A percentile compares a stretch with the other conserved stretches of the same genome.
Conservation (phyloP, 495 filamentous ascomycete species). For the Acidiella bohemica region DNA sequence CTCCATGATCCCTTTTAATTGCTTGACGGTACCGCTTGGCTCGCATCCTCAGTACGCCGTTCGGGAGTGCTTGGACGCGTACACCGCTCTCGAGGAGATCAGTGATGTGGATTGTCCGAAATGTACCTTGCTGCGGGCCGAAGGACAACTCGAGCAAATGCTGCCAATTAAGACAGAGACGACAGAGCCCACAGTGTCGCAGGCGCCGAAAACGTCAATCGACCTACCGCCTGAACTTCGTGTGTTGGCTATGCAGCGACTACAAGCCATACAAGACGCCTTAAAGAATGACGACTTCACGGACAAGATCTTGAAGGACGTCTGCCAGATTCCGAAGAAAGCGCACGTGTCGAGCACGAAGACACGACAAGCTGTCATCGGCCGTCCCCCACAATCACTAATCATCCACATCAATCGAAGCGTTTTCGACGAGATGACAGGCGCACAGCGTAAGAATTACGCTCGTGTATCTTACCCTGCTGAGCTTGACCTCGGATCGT, state of each 20-base stretch:
- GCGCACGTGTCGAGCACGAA: conserved; percentile 61
- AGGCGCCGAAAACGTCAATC: conserved; percentile 15
- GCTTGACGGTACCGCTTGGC: conserved; percentile 63
- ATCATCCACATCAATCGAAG: conserved; percentile 85
- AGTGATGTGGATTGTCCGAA: conserved; percentile 81
- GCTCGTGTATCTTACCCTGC: conserved; percentile 63
- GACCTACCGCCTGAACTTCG: conserved; percentile 17
- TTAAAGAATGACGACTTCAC: conserved; percentile 68
- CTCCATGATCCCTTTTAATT: conserved; percentile 83
- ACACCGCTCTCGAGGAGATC: conserved; percentile 71
- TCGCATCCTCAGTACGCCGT: conserved; percentile 45
- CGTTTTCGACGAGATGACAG: conserved; percentile 70
- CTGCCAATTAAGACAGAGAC: conserved; percentile 15
- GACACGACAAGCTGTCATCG: conserved; percentile 75
- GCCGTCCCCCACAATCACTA: conserved; percentile 62
- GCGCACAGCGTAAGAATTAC: conserved; percentile 66
- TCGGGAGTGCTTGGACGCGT: conserved; percentile 67
- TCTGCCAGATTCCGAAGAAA: conserved; percentile 59
- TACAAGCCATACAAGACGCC: conserved; percentile 51
- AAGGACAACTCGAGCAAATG: conserved; percentile 37
- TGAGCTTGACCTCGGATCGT: conserved; percentile 56
- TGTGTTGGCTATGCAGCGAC: conserved; percentile 29
- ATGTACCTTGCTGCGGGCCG: conserved; percentile 58
- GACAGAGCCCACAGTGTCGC: not conserved
- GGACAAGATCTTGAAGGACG: conserved; percentile 56